phyloP scores from a whole-genome alignment of 2,329 filamentous ascomycete genomes.

The Volutella citrinella region DNA sequence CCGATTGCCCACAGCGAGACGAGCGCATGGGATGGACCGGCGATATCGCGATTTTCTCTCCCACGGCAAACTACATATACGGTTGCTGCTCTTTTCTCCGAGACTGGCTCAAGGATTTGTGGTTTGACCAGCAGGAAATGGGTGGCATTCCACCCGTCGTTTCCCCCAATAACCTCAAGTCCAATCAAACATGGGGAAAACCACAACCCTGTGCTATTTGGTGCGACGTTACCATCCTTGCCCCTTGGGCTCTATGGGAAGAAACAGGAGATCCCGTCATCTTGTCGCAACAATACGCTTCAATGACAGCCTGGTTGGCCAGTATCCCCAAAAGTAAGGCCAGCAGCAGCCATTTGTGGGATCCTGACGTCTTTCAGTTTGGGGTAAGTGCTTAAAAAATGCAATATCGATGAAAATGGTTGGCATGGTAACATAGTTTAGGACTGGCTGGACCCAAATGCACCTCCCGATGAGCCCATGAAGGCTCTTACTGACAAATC shows the following conservation, averaged over 20 bases:
- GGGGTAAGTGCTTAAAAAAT: constrained; percentile 10
- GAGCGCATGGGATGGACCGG: constrained; percentile 55
- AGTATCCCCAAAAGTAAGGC: constrained; percentile 28
- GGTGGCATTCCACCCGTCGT: constrained; percentile 21
- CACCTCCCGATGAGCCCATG: constrained; percentile 38
- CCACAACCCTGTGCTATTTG: constrained; percentile 35
- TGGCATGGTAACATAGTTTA: constrained; percentile 25
- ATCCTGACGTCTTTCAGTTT: constrained; percentile 16
- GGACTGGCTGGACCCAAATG: constrained; percentile 48
- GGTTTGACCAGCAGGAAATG: constrained; percentile 15
- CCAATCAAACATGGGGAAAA: constrained; percentile 13
- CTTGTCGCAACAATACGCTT: constrained; percentile 36
- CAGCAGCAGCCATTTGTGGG: constrained; percentile 39
- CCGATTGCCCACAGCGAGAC: constrained; percentile 56
- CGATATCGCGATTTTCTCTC: constrained; percentile 47
- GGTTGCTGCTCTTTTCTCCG: constrained; percentile 46
- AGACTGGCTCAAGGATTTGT: constrained; percentile 23
- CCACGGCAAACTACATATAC: constrained; percentile 52
- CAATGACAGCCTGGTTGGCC: constrained; percentile 39
- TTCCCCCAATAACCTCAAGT: constrained; percentile 12
- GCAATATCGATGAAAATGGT: background rate
- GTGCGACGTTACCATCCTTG: constrained; percentile 40
- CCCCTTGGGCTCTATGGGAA: constrained; percentile 40
- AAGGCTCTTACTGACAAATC: constrained; percentile 37
- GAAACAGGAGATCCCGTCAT: constrained; percentile 35